Evolutionary conservation across 73 alveolate genomes (phyloP).

Genomic region (Symbiodinium natans): DNA sequence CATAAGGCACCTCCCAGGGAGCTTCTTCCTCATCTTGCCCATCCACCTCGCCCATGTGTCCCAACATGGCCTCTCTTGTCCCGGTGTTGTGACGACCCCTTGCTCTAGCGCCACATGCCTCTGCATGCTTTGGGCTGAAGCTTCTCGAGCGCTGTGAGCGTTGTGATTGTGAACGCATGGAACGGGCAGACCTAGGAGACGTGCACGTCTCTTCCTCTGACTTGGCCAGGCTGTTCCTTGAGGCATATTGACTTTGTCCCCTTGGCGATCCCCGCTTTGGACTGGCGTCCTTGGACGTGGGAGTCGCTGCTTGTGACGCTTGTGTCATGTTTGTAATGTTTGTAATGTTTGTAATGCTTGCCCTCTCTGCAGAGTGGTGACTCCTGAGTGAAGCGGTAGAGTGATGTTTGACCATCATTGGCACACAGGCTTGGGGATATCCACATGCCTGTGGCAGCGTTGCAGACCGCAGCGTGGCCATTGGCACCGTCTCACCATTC

Average conservation of each 20-base stretch:
- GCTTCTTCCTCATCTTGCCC: neutral
- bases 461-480: neutral
- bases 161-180: neutral
- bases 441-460: neutral
- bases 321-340: too few relatives aligned
- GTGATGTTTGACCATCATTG: neutral
- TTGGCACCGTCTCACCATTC: neutral
- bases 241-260: neutral
- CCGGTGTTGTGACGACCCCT: neutral
- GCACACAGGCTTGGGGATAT: neutral
- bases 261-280: conserved; percentile 20
- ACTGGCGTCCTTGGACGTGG: conserved; percentile 44
- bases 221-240: neutral
- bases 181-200: neutral
- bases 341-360: too few relatives aligned
- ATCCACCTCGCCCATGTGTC: neutral
- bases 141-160: conserved; percentile 3
- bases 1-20: conserved; percentile 62
- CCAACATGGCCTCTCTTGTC: neutral
- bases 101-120: neutral
- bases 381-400: neutral
- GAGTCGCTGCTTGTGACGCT: neutral
- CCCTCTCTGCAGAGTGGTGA: neutral
- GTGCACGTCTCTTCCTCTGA: neutral
- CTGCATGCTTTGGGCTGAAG: neutral